phyloP scores from a whole-genome alignment of 331 rosid species.

The Acacia pycnantha region DNA sequence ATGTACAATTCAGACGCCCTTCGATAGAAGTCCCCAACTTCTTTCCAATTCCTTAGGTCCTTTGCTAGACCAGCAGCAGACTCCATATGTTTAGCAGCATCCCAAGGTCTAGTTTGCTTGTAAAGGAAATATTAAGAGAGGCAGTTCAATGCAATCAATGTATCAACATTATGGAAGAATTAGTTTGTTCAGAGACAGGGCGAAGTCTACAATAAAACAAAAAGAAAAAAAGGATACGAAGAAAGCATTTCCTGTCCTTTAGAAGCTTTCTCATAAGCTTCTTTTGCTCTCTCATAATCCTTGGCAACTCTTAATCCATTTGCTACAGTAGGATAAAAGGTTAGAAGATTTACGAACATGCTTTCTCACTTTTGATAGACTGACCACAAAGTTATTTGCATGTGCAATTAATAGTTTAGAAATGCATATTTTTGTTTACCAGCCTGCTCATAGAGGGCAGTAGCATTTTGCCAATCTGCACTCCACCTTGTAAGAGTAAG shows the following conservation, averaged over 20 bases:
- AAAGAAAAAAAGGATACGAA: conserved; percentile 73
- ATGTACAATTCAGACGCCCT: conserved; percentile 82
- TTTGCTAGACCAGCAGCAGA: conserved; percentile 91
- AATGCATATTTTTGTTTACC: conserved; percentile 39
- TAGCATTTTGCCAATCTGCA: conserved; percentile 89
- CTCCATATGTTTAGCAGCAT: conserved; percentile 97
- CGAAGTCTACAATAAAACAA: not conserved
- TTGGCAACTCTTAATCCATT: conserved; percentile 74
- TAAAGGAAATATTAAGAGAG: conserved; percentile 42
- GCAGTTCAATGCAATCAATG: conserved; percentile 18
- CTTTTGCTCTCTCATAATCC: conserved; percentile 80
- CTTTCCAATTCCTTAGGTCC: conserved; percentile 76
- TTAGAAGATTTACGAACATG: not conserved
- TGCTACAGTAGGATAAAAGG: conserved; percentile 49
- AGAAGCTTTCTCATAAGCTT: conserved; percentile 85
- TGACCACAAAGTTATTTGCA: not conserved
- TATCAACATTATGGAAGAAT: conserved; percentile 4
- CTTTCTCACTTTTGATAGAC: not conserved
- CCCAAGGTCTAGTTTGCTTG: conserved; percentile 81
- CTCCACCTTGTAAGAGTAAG: conserved; percentile 92
- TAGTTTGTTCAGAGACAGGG: not conserved
- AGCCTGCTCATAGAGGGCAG: conserved; percentile 87
- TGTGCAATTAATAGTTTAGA: conserved; percentile 13
- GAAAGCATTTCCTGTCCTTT: conserved; percentile 95
- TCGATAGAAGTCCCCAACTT: conserved; percentile 81